These are phyloP conservation scores for Kluyveromyces wickerhamii DNA, from an alignment of 805 yeast species.

Conservation along the genomic window DNA sequence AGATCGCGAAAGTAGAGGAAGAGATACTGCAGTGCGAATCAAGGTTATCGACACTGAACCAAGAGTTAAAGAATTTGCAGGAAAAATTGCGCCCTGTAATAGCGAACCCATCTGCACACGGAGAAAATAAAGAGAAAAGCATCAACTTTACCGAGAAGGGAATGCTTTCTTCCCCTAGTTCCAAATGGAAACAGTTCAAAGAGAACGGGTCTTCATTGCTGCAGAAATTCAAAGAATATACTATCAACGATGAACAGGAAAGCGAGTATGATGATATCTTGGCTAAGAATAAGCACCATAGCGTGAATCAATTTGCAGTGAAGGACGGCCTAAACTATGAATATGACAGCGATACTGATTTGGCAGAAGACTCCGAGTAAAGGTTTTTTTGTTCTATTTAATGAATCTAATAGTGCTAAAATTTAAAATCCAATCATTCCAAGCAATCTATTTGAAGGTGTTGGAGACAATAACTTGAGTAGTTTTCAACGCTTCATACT, in stretches of 20 bases:
- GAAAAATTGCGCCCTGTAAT: constrained; percentile 1
- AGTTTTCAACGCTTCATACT: constrained; percentile 90
- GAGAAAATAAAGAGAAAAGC: neutral
- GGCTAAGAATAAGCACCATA: constrained; percentile 7
- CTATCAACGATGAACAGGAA: constrained; percentile 23
- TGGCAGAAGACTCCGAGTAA: constrained; percentile 12
- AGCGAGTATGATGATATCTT: constrained; percentile 20
- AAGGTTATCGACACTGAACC: neutral
- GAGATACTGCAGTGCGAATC: constrained; percentile 5
- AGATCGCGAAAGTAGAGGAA: constrained; percentile 3
- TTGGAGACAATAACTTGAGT: constrained; percentile 91
- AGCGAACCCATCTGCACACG: neutral
- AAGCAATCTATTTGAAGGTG: constrained; percentile 45
- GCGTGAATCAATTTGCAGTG: constrained; percentile 17
- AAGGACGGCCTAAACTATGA: constrained; percentile 22
- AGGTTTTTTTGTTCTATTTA: too few species aligned
- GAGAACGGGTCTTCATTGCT: constrained; percentile 8
- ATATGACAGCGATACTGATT: constrained; percentile 20
- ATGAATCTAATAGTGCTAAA: too few species aligned
- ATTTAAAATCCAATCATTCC: too few species aligned
- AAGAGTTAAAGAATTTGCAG: constrained; percentile 1
- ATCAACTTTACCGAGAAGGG: neutral
- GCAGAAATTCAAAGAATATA: constrained; percentile 28
- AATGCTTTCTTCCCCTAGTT: constrained; percentile 1
- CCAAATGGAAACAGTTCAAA: constrained; percentile 4